Conservation (phyloP, 345 rosid species). For the Sisymbrium irio region DNA sequence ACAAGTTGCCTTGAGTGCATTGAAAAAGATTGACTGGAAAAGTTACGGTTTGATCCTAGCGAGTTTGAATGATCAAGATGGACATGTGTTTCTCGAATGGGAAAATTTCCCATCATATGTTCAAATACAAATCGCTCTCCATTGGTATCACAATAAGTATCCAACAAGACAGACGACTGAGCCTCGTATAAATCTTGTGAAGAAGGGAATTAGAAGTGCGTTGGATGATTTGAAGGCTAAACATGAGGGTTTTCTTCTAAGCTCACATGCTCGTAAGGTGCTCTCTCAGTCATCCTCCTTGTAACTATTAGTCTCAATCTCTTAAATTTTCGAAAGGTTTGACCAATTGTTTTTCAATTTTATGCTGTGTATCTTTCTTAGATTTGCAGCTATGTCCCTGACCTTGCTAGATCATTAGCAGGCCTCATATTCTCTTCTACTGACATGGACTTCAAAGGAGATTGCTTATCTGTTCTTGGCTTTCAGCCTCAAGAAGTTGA, state of each 20-base stretch:
- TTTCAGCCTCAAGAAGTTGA: slow-evolving; percentile 41
- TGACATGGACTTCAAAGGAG: slow-evolving; percentile 64
- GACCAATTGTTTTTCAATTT: neutral
- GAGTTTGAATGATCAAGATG: slow-evolving; percentile 48
- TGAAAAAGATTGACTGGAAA: slow-evolving; percentile 77
- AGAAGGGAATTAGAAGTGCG: slow-evolving; percentile 61
- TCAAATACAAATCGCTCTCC: slow-evolving; percentile 59
- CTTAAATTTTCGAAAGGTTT: neutral
- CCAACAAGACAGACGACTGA: slow-evolving; percentile 50
- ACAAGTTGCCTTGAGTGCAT: slow-evolving; percentile 47
- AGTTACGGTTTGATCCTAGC: slow-evolving; percentile 67
- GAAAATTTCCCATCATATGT: slow-evolving; percentile 56
- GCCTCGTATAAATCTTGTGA: slow-evolving; percentile 48
- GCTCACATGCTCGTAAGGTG: slow-evolving; percentile 76
- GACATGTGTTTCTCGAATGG: slow-evolving; percentile 55
- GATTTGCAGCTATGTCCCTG: slow-evolving; percentile 83
- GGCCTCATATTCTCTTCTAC: slow-evolving; percentile 71
- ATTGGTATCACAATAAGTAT: slow-evolving; percentile 67
- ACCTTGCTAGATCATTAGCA: slow-evolving; percentile 76
- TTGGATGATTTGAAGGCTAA: slow-evolving; percentile 79
- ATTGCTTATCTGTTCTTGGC: slow-evolving; percentile 78
- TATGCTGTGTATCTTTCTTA: slow-evolving; percentile 22
- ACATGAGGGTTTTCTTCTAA: slow-evolving; percentile 64
- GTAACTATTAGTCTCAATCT: neutral
- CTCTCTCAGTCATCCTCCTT: neutral